Conservation (phyloP, 2,329 filamentous ascomycete species). For the Thermoascus crustaceus region DNA sequence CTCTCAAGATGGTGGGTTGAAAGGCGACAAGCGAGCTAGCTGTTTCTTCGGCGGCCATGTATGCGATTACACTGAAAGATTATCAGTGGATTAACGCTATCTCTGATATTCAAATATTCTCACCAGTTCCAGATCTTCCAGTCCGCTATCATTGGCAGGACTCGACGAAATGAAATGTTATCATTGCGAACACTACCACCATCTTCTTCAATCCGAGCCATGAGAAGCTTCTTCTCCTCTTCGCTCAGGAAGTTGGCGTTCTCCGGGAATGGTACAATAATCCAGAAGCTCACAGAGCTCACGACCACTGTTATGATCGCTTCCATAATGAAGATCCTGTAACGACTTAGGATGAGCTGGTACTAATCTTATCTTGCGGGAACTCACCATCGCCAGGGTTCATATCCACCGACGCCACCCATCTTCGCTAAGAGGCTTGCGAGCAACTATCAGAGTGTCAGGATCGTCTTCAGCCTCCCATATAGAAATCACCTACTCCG, state of each 20-base stretch:
- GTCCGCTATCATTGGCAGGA: slow-evolving; percentile 11
- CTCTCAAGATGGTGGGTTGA: slow-evolving; percentile 25
- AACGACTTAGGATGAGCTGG: neutral
- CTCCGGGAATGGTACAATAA: slow-evolving; percentile 13
- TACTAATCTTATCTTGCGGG: slow-evolving; percentile 4
- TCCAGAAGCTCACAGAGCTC: slow-evolving; percentile 8
- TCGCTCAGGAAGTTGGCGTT: slow-evolving; percentile 9
- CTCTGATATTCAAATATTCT: slow-evolving; percentile 6
- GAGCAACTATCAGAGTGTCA: slow-evolving; percentile 18
- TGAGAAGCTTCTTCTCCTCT: slow-evolving; percentile 9
- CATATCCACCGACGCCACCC: slow-evolving; percentile 20
- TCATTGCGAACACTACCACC: slow-evolving; percentile 10
- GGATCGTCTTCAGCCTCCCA: neutral
- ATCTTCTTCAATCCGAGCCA: slow-evolving; percentile 10
- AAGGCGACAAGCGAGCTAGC: slow-evolving; percentile 21
- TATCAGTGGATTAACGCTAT: slow-evolving; percentile 1
- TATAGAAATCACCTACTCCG: slow-evolving; percentile 19
- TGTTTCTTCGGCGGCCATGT: slow-evolving; percentile 18
- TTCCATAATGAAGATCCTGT: slow-evolving; percentile 25
- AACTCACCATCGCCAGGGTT: slow-evolving; percentile 23
- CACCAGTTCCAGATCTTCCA: slow-evolving; percentile 19
- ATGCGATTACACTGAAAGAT: slow-evolving; percentile 13
- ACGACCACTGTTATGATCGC: slow-evolving; percentile 17
- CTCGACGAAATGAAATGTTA: slow-evolving; percentile 7
- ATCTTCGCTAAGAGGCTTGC: slow-evolving; percentile 30